phyloP scores from a whole-genome alignment of 345 rosid species.

The Aethionema arabicum region DNA sequence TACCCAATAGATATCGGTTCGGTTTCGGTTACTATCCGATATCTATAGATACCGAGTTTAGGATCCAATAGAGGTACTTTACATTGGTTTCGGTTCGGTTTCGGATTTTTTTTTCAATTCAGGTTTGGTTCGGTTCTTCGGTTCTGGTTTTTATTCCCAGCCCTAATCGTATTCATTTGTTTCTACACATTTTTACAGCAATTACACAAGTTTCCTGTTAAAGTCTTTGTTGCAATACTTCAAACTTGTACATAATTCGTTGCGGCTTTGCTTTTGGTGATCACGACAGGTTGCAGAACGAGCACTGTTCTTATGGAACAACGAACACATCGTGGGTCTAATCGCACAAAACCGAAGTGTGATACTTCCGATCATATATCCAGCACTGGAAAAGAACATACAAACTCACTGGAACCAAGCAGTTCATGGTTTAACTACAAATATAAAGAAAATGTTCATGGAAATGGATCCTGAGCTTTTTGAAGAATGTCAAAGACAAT shows the following conservation, averaged over 20 bases:
- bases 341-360: conserved; percentile 69
- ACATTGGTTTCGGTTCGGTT: too few relatives aligned
- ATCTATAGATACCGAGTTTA: too few relatives aligned
- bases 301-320: conserved; percentile 86
- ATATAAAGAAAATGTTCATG: conserved; percentile 71
- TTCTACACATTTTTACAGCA: not conserved
- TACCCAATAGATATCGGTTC: too few relatives aligned
- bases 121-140: too few relatives aligned
- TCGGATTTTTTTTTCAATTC: too few relatives aligned
- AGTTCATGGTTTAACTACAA: conserved; percentile 71
- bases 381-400: conserved; percentile 67
- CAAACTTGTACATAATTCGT: not conserved
- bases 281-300: conserved; percentile 73
- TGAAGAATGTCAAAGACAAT: conserved; percentile 65
- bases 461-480: conserved; percentile 71
- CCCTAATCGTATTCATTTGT: too few relatives aligned
- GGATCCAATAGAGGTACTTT: too few relatives aligned
- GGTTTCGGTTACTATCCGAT: too few relatives aligned
- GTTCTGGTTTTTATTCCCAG: too few relatives aligned
- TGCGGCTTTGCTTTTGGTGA: not conserved
- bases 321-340: conserved; percentile 79
- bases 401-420: conserved; percentile 83
- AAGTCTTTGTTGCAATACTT: not conserved
- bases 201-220: conserved; percentile 5
- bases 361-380: conserved; percentile 76